Base-by-base conservation (phyloP, 495 filamentous ascomycete genomes). In the Tuber melanosporum region DNA sequence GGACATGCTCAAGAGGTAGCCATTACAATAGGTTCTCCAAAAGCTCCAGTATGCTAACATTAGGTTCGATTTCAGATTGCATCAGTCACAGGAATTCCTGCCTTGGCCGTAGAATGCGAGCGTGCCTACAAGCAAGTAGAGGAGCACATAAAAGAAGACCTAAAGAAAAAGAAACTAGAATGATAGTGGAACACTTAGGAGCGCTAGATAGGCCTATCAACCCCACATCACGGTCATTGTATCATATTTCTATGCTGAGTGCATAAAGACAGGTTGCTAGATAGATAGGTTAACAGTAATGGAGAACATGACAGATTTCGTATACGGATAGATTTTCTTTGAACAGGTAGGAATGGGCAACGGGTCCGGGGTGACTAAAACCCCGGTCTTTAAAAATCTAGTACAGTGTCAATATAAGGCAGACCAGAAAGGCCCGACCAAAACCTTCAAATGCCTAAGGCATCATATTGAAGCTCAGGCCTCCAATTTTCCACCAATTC, bases 81-180 rank as follows among this genome's bases (percentile, higher is more conserved):
- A 32, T 85, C 90, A 70, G 87, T 90, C 1, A 85, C 95, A n/a
- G 87, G 93, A 15, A 86, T 97, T 41, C 94, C 95, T 0, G 92
- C 93, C 74, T 88, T 98, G 73, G 91, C 91, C 72, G 85, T 92
- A n/a, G 95, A 98, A 85, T 90, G 97, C 2, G 94, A 98, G 81
- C 87, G 95, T 43, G 95, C 95, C 5, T 91, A 95, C 52, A 89
- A 91, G 86, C 95, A 98, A 86, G 92, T 98, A 2, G 89, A 94
- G 81, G 88, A 87, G 75, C 87, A 89, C 52, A 85, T 95, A 74
- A 66, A 76, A 62, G 86, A 86, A 69, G 83, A 84, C 17, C 45
- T 75, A 14, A 76, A 74, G 44, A 46, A 66, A 36, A 66, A 66
- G 57, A 66, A 66, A 17, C 14, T 36, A 1, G 57, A 66, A 8